A percentile compares a stretch with the other conserved stretches of the same genome.
Conservation (phyloP, 495 filamentous ascomycete species). For the Amorphotheca resinae region DNA sequence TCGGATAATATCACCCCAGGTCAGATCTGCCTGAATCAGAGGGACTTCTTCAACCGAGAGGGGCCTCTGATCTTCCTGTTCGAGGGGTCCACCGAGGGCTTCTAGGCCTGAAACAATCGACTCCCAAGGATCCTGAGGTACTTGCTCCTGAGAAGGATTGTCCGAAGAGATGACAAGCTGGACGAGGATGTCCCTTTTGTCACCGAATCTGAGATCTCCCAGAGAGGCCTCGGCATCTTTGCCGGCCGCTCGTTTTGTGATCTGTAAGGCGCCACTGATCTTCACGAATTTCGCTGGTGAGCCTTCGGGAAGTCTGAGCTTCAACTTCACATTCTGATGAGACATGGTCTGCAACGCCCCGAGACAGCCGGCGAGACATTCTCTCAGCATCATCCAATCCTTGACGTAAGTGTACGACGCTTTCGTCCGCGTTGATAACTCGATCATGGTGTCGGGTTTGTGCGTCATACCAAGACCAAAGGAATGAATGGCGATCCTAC, state of each 20-base stretch:
- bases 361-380: slow-evolving; percentile 90
- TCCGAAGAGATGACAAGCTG: slow-evolving; percentile 91
- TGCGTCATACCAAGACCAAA: slow-evolving; percentile 94
- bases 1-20: slow-evolving; percentile 85
- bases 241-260: slow-evolving; percentile 95
- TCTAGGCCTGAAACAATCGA: slow-evolving; percentile 92
- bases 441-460: slow-evolving; percentile 98
- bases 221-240: slow-evolving; percentile 88
- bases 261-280: slow-evolving; percentile 92
- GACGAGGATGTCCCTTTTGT: slow-evolving; percentile 94
- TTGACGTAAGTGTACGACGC: slow-evolving; percentile 97
- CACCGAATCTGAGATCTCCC: slow-evolving; percentile 89
- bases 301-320: slow-evolving; percentile 86
- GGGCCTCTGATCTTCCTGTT: slow-evolving; percentile 74
- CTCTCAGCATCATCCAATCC: slow-evolving; percentile 99
- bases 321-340: slow-evolving; percentile 98
- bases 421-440: slow-evolving; percentile 89
- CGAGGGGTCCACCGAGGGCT: slow-evolving; percentile 81
- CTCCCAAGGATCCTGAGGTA: slow-evolving; percentile 94
- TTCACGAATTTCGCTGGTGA: slow-evolving; percentile 98
- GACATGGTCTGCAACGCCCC: slow-evolving; percentile 90
- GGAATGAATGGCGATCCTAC: slow-evolving; percentile 85
- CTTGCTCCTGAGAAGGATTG: slow-evolving; percentile 68
- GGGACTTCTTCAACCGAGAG: slow-evolving; percentile 90
- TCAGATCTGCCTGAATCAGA: slow-evolving; percentile 88